Percentiles rank a stretch among this genome's conserved stretches.
These are phyloP conservation scores for Xylaria sp. DNA, from an alignment of 2,329 filamentous ascomycete genomes.

Conservation along the genomic window DNA sequence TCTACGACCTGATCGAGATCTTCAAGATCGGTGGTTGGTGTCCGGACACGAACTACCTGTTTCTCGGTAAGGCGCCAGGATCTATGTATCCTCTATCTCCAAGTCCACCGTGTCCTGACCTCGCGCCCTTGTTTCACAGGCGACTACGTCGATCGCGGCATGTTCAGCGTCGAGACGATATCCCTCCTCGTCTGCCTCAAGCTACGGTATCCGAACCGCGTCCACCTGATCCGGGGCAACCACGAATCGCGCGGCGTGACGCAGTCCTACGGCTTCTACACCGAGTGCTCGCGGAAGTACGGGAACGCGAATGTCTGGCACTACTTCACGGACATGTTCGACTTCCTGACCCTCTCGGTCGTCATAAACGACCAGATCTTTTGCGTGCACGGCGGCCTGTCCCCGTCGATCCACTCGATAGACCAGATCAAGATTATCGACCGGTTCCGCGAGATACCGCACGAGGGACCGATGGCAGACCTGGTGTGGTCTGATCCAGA, in stretches of 20 bases:
- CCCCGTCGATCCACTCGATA: conserved; percentile 92
- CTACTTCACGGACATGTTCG: conserved; percentile 99
- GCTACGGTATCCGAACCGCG: conserved; percentile 91
- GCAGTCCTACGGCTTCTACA: conserved; percentile 99
- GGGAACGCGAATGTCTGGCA: conserved; percentile 99
- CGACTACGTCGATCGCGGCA: conserved; percentile 96
- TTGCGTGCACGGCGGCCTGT: conserved; percentile 91
- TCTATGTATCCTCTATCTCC: background rate
- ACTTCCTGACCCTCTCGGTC: conserved; percentile 93
- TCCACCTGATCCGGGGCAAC: conserved; percentile 95
- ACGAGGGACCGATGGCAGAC: conserved; percentile 99
- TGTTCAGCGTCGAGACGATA: conserved; percentile 99
- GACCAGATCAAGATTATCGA: conserved; percentile 99
- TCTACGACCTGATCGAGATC: conserved; percentile 98
- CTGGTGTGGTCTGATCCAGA: conserved; percentile 98
- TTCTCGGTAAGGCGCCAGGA: conserved; percentile 67
- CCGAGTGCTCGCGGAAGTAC: conserved; percentile 96
- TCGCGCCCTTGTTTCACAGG: conserved; percentile 53
- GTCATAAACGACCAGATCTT: conserved; percentile 99
- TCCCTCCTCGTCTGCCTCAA: conserved; percentile 97
- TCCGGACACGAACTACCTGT: conserved; percentile 97
- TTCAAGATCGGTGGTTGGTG: conserved; percentile 98
- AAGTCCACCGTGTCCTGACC: conserved; percentile 2
- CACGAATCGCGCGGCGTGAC: conserved; percentile 97
- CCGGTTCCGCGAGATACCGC: conserved; percentile 95